phyloP scores from a whole-genome alignment of 495 filamentous ascomycete genomes.

The Penicillium robsamsonii region DNA sequence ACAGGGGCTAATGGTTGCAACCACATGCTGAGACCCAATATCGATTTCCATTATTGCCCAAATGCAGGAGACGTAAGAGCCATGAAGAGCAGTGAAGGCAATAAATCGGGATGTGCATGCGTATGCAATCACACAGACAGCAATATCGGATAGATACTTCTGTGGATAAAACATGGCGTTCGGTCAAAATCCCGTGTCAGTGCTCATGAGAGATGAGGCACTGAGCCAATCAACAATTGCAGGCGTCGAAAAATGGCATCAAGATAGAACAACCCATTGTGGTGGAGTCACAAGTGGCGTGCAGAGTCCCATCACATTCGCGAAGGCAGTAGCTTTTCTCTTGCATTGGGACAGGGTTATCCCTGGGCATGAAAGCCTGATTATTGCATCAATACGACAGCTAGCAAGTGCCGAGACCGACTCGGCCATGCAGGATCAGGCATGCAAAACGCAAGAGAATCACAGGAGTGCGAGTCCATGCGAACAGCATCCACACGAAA shows the following conservation, averaged over 20 bases:
- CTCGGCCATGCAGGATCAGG: conserved; percentile 42
- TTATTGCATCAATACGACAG: conserved; percentile 42
- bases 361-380: conserved; percentile 28
- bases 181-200: conserved; percentile 20
- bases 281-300: conserved; percentile 24
- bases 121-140: conserved; percentile 29
- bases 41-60: conserved; percentile 18
- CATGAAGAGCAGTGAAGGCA: conserved; percentile 13
- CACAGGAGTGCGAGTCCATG: conserved; percentile 28
- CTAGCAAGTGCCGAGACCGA: conserved; percentile 37
- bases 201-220: conserved; percentile 19
- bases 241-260: conserved; percentile 10
- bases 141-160: conserved; percentile 17
- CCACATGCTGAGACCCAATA: conserved; percentile 24
- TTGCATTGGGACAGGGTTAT: conserved; percentile 31
- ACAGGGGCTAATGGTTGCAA: conserved; percentile 26
- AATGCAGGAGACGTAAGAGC: conserved; percentile 18
- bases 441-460: conserved; percentile 32
- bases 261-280: conserved; percentile 13
- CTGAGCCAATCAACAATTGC: conserved; percentile 25
- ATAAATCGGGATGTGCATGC: conserved; percentile 18
- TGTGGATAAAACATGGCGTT: conserved; percentile 14
- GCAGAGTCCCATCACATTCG: conserved; percentile 24
- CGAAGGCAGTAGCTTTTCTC: conserved; percentile 21
- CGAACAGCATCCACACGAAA: conserved; percentile 34